phyloP scores from a whole-genome alignment of 352 stramenopile species.

The Discostella stelligera region DNA sequence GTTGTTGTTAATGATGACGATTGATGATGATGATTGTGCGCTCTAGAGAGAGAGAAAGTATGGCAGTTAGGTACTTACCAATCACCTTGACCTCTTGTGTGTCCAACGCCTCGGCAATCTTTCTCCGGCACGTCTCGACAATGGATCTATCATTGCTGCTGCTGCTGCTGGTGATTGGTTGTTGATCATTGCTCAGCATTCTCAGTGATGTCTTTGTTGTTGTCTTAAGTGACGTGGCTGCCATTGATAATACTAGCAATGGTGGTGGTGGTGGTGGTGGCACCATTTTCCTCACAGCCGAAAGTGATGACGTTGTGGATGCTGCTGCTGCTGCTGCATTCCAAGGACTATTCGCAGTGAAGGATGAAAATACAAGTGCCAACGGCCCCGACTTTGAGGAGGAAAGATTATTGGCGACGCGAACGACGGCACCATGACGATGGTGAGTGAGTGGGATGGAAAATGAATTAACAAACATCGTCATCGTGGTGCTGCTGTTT shows the following conservation, averaged over 20 bases:
- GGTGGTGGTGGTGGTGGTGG: background rate
- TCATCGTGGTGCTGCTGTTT: no score
- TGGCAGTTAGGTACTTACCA: conserved; percentile 31
- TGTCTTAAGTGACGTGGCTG: background rate
- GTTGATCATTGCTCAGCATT: background rate
- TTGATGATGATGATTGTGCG: background rate
- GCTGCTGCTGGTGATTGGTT: no score
- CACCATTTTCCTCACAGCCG: no score
- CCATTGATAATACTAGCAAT: background rate
- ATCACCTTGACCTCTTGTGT: conserved; percentile 75
- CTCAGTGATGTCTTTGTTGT: background rate
- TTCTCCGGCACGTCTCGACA: conserved; percentile 67
- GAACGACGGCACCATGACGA: background rate
- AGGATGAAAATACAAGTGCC: background rate
- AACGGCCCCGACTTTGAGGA: background rate
- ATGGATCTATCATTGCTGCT: conserved; percentile 50
- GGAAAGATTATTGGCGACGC: background rate
- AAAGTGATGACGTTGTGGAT: no score
- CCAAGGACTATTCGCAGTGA: no score
- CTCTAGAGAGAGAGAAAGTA: background rate
- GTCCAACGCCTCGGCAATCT: conserved; percentile 69
- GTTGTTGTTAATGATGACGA: background rate
- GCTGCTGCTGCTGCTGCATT: no score
- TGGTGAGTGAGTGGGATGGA: background rate
- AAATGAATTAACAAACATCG: conserved; percentile 4